Evolutionary conservation across 2,329 filamentous ascomycete genomes (phyloP), one percentile per base, ranked within the genome.

Genomic region (Dendryphion nanum): DNA sequence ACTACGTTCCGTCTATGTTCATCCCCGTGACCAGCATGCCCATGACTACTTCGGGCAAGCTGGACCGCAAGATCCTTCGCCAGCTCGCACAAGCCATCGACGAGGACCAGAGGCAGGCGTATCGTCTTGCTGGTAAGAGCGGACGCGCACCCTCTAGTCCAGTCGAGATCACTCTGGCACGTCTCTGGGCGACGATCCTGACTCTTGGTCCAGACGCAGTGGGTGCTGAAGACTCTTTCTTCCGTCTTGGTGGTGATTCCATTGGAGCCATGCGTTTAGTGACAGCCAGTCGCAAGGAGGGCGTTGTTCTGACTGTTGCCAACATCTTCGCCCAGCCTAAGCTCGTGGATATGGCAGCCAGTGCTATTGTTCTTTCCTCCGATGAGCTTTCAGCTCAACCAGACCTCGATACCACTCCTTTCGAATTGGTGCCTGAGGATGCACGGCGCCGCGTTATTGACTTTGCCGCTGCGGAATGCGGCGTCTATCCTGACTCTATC

Each of bases 221-320:
- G 20, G 67, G 64, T 6, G 60, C 59, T 1, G 66, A 71, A 34
- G 70, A 73, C 32, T 71, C 62, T 34, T 74, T 74, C 51, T 72
- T 74, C 45, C 61, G 64, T 1, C 54, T 72, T 3, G 71, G 71
- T 18, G 71, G 71, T 18, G 71, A 74, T 40, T 73, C 70, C 0
- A 67, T 74, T 42, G 64, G 65, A 15, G 71, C 70, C 4, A 74
- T 74, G 69, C 50, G 48, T 5, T 61, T 74, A 1, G 71, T 73
- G 26, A 61, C 63, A 4, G 64, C 64, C 21, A 64, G 66, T 18
- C 60, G 67, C 5, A 60, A 63, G 4, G 57, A 63, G 18, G 67
- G 67, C 4, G 55, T 73, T 10, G 45, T 58, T 1, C 54, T 74
- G 7, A 67, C 60, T 8, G 69, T 73, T 4, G 61, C 69, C 3